These are phyloP conservation scores for Fragilariopsis cylindrus DNA, from an alignment of 108 stramenopile genomes.

Conservation along the genomic window DNA sequence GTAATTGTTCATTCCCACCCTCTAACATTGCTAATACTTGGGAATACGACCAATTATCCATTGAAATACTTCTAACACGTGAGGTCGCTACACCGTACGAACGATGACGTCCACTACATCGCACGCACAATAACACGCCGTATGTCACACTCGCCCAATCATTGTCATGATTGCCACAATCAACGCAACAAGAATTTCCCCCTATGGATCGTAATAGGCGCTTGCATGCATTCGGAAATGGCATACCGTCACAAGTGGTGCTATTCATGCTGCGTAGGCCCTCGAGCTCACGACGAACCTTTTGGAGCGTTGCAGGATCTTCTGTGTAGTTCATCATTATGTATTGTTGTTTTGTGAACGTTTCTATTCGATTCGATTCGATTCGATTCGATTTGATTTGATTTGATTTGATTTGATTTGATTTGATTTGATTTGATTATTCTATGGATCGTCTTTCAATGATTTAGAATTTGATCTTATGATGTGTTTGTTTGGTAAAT, in stretches of 20 bases:
- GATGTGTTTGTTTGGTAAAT: too few relatives aligned
- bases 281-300: not conserved
- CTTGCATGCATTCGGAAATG: slow-evolving; percentile 71
- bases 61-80: slow-evolving; percentile 68
- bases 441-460: too few relatives aligned
- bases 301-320: not conserved
- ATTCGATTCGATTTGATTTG: too few relatives aligned
- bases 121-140: slow-evolving; percentile 82
- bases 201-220: slow-evolving; percentile 46
- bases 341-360: too few relatives aligned
- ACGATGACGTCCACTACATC: slow-evolving; percentile 85
- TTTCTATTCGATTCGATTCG: too few relatives aligned
- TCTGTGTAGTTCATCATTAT: not conserved
- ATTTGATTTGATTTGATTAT: too few relatives aligned
- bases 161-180: slow-evolving; percentile 73
- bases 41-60: slow-evolving; percentile 76
- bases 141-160: slow-evolving; percentile 90
- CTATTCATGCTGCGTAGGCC: not conserved
- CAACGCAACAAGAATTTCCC: slow-evolving; percentile 77
- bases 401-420: too few relatives aligned
- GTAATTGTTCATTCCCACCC: slow-evolving; percentile 74
- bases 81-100: slow-evolving; percentile 77
- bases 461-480: too few relatives aligned
- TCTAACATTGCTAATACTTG: slow-evolving; percentile 78
- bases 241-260: not conserved